Base-by-base conservation (phyloP, 2,329 filamentous ascomycete genomes). In the Fusarium hostae region DNA sequence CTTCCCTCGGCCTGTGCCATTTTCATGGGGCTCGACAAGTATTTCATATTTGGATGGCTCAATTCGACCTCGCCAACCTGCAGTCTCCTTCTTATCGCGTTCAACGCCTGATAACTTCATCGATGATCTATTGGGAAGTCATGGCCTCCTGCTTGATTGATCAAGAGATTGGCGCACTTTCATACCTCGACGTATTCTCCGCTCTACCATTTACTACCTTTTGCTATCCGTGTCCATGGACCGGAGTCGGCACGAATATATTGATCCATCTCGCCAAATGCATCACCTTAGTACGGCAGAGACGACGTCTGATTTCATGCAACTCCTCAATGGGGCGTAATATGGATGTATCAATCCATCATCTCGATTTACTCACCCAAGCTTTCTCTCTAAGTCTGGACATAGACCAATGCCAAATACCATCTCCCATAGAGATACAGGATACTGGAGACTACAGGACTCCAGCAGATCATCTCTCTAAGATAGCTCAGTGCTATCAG, bases 121-220 rank as follows among this genome's bases (percentile, higher is more conserved):
- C 62, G 0, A 72, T 74, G 63, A 41, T 74, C 1, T 74, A 72
- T 26, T 74, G 66, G 71, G 71, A 74, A 22, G 63, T 63, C 9
- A 65, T 74, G 68, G 44, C 39, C 2, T 62, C 72, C 0, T 74
- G 68, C 15, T 22, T 74, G 0, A n/a, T 70, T 7, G 71, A 74
- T 18, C 71, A 72, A 28, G 39, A 66, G 2, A 40, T 47, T 6
- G 39, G 48, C 6, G 47, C 44, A 2, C 8, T 72, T 6, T 70
- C 66, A 4, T 66, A 74, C 26, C 58, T 74, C 3, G 60, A 68
- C 15, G n/a, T 32, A 2, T 66, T 72, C 15, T 34, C 48, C 10
- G 15, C 13, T 22, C 43, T 51, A 9, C 26, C 13, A 4, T 22
- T 37, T 0, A 1, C 26, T 0, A 43, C 45, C 6, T 56, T 56